Base-by-base conservation (phyloP, 768 basidiomycete genomes). In the Coprinopsis sp. region DNA sequence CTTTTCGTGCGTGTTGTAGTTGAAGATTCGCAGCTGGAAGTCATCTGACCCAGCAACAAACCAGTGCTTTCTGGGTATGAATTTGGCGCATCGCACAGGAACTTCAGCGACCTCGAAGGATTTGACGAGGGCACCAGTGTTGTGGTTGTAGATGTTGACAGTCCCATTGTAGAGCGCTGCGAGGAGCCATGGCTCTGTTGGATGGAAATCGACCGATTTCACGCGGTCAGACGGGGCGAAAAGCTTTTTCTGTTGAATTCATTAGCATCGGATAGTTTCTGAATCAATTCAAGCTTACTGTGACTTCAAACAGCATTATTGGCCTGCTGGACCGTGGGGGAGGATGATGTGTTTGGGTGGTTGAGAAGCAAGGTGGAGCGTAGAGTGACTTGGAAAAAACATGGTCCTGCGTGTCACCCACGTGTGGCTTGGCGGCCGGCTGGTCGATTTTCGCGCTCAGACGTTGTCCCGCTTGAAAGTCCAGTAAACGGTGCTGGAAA, bases 1-100 rank as follows among this genome's bases (percentile, higher is more conserved):
- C 69, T 97, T 95, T 68, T 98, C 96, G 57, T 93, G 91, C 1
- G 96, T 99, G 64, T 97, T 98, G 78, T 97, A 95, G 65, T 98
- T 98, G 84, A 92, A 98, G 50, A 94, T 78, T 47, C 96, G 89
- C 2, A 98, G 79, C 65, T 91, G 88, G 68, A 90, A 91, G 69
- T 90, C 87, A 64, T 90, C 88, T 47, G 83, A 87, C 58, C 87
- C 87, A 6, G 87, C 83, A 33, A 91, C 78, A 64, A 91, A 96
- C 96, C 96, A 99, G 74, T 95, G 95, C 76, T 97, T 97, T 51
- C 96, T 82, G 14, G 91, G 78, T 54, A 98, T 93, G 64, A 96
- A 98, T 60, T 82, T 85, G 56, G 94, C 92, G 64, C 92, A 95
- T 43, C 96, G 87, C 0, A 98, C 96, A 22, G 96, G 96, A 2